Base-by-base conservation (phyloP, 129 eudicot genomes). In the Helichrysum umbraculigerum region DNA sequence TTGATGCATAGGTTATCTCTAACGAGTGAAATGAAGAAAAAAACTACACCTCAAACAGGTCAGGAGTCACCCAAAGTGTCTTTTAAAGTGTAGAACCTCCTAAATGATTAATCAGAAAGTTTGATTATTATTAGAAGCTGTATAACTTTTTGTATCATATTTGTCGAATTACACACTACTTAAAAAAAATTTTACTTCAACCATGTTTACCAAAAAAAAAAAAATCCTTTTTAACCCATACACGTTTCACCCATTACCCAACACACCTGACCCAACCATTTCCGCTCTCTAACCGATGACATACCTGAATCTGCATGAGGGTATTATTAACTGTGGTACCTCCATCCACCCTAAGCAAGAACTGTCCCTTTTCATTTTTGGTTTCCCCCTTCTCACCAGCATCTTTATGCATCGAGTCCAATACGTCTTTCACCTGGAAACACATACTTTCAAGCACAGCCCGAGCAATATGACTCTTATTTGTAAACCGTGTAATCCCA, bases 381-480 rank as follows among this genome's bases (percentile, higher is more conserved):
- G 32, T 86, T 68, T 81, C 96, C 14, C 93, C 88, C 39, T 82
- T 87, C 41, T 87, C 91, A 52, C 93, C 93, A 10, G 88, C 92
- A 85, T 95, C 99, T 83, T 95, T 91, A 62, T 91, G 92, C 99
- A 95, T 95, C 7, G 99, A 91, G 77, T 91, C 99, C 83, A 95
- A 75, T 69, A 95, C 99, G 76, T 95, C 97, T 74, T 91, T 95
- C 78, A 91, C 97, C 73, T 95, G 99, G 79, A 95, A 95, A 63
- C 97, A 95, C 99, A 95, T 95, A 82, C 99, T 95, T 80, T 95
- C 97, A 56, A 95, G 97, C 22, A 95, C 99, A 0, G 97, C 97
- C 63, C 99, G 66, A 0, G 97, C 97, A 61, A 95, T 91, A 71
- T 91, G 97, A 61, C 90, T 82, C 86, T 89, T 95, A 70, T 95